Conservation (phyloP, 2,329 filamentous ascomycete genomes). For the Diaporthe citri region DNA sequence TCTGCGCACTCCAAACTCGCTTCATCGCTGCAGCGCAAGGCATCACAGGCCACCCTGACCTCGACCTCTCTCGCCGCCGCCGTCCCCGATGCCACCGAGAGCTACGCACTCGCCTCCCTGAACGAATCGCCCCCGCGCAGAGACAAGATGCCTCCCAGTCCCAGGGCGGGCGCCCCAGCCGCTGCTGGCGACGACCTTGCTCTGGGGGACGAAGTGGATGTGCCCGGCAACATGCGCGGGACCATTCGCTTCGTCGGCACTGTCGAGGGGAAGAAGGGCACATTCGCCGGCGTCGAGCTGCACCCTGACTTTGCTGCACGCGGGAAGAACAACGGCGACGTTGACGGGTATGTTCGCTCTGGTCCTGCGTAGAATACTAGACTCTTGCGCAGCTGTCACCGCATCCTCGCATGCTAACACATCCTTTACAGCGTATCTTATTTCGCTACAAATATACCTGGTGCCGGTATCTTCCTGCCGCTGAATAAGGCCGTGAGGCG, state of each 20-base stretch:
- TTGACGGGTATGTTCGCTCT: constrained; percentile 80
- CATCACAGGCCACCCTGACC: constrained; percentile 78
- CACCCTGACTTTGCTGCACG: constrained; percentile 81
- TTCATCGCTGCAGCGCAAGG: constrained; percentile 73
- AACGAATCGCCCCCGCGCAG: constrained; percentile 54
- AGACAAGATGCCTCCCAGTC: constrained; percentile 63
- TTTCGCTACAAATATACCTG: constrained; percentile 82
- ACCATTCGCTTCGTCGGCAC: constrained; percentile 89
- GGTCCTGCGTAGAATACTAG: not conserved
- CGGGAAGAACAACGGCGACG: constrained; percentile 96
- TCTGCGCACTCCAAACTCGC: constrained; percentile 61
- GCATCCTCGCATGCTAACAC: constrained; percentile 43
- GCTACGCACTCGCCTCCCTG: constrained; percentile 70
- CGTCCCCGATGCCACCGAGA: constrained; percentile 75
- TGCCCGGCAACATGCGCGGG: constrained; percentile 93
- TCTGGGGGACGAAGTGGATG: constrained; percentile 88
- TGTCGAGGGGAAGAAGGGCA: constrained; percentile 89
- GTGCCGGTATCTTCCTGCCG: constrained; percentile 94
- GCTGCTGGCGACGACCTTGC: constrained; percentile 68
- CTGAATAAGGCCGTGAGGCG: constrained; percentile 82
- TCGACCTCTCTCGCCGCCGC: constrained; percentile 72
- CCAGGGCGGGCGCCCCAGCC: constrained; percentile 54
- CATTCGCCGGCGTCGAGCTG: constrained; percentile 93
- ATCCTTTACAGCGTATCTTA: constrained; percentile 71
- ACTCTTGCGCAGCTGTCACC: not conserved